Evolutionary conservation across 257 asterid genomes (phyloP), one percentile per base, ranked within the genome.

Genomic region (Sherardia arvensis): DNA sequence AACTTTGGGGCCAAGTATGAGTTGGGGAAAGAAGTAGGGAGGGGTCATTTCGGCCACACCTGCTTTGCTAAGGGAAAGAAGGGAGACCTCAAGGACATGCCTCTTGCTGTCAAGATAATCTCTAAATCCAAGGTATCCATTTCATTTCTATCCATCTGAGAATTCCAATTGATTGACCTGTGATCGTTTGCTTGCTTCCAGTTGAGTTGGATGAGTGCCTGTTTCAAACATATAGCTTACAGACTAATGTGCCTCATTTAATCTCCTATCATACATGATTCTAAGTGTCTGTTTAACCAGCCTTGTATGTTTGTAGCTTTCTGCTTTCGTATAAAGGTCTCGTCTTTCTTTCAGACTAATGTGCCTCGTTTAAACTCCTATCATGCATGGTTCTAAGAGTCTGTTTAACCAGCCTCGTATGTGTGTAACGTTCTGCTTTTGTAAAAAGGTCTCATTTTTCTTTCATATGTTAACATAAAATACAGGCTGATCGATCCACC

Each of bases 31-130:
- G 98, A 88, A 81, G 94, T 86, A 28, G 98, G 98, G 34, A 73
- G 90, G 58, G 98, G 98, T 70, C 98, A 91, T 88, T 91, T 91
- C 71, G 98, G 98, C 34, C 98, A 91, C 70, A 91, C 98, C 62
- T 91, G 98, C 71, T 83, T 61, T 27, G 98, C 95, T 0, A 85
- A 62, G 72, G 96, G 87, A 2, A 78, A 81, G 72, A 88, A 86
- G 69, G 94, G 93, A 48, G 94, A 91, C 34, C 86, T 91, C 73
- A 86, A 80, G 76, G 95, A 91, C 77, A 49, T 76, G n/a, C 83
- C 88, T n/a, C 74, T 88, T 56, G 98, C 98, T 18, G 87, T 91
- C 71, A 91, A 91, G 76, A 88, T 91, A 79, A 88, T 91, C 72
- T 88, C 96, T 77, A 91, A 91, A 76, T 74, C 96, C 7, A 88